Evolutionary conservation across 176 grass and related monocot genomes (phyloP), one percentile per base, ranked within the genome.

Genomic region (Oryza glumipatula): DNA sequence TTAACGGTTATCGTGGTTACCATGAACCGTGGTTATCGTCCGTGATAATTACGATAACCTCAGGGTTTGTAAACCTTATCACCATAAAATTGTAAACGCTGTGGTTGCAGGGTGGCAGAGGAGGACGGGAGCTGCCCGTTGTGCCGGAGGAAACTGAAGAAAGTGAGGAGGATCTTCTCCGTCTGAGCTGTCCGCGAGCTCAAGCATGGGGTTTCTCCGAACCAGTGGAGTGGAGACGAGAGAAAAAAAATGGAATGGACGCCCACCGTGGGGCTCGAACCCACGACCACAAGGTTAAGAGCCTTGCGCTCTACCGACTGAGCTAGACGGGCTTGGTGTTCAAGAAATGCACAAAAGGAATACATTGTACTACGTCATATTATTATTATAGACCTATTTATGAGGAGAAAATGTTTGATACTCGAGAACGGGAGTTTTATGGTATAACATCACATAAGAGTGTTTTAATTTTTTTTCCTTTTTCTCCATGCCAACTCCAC

Each of bases 211-310:
- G 1, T 43, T 43, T 43, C 41, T 43, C 41, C 5, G 30, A 32
- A 32, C 30, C 38, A 5, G 38, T 39, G 38, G 41, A 43, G 48
- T 5, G 14, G 32, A 38, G 3, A 7, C 15, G 3, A 38, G 0
- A 43, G 30, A 3, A 32, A 32, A 5, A 9, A 3, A 4, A 71
- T 11, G 45, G 28, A 9, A 0, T 0, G 30, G 2, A 35, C 82
- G 79, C 87, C 88, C 90, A 92, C 90, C 82, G 79, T 92, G 85
- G 88, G 88, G 90, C 90, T 88, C 88, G 88, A 92, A 90, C 93
- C 90, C 83, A 92, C 33, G 77, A 94, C 82, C 85, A 79, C 88
- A 81, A 86, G 79, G 67, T 63, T 81, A 56, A 56, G 52, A 89
- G 77, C 76, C 77, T 82, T 77, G 88, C 77, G 82, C 82, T 85